Conservation (phyloP, 805 yeast species). For the Metschnikowia colocasiae region DNA sequence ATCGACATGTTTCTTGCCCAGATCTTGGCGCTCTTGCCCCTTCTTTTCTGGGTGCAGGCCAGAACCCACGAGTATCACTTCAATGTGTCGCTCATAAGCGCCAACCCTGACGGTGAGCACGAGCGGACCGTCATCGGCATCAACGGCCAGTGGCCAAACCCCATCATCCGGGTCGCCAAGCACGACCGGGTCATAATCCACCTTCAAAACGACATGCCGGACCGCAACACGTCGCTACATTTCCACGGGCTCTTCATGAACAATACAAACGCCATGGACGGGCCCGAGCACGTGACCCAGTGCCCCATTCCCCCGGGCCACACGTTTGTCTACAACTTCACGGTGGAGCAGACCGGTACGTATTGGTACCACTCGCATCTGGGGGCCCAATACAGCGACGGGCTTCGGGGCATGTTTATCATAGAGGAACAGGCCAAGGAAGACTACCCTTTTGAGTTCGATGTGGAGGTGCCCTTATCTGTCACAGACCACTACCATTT, state of each 20-base stretch:
- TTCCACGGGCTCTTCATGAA: conserved; percentile 45
- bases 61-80: conserved; percentile 34
- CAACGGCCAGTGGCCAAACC: conserved; percentile 48
- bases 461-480: conserved; percentile 56
- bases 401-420: conserved; percentile 64
- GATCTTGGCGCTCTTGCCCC: conserved; percentile 4
- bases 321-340: conserved; percentile 37
- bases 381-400: conserved; percentile 76
- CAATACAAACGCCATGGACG: conserved; percentile 41
- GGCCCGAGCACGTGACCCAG: conserved; percentile 45
- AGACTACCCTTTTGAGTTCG: conserved; percentile 53
- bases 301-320: conserved; percentile 43
- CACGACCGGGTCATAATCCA: conserved; percentile 41
- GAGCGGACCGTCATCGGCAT: conserved; percentile 55
- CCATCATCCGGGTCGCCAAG: conserved; percentile 34
- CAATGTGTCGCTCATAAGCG: conserved; percentile 36
- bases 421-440: conserved; percentile 49
- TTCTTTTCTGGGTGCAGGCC: conserved; percentile 14
- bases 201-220: conserved; percentile 31
- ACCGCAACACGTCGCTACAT: conserved; percentile 39
- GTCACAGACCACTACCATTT: conserved; percentile 64
- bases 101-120: conserved; percentile 55
- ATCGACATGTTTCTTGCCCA: background rate
- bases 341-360: conserved; percentile 20
- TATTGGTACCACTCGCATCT: conserved; percentile 79